Base-by-base conservation (phyloP, 169 alveolate genomes). In the Plasmodium vinckei region DNA sequence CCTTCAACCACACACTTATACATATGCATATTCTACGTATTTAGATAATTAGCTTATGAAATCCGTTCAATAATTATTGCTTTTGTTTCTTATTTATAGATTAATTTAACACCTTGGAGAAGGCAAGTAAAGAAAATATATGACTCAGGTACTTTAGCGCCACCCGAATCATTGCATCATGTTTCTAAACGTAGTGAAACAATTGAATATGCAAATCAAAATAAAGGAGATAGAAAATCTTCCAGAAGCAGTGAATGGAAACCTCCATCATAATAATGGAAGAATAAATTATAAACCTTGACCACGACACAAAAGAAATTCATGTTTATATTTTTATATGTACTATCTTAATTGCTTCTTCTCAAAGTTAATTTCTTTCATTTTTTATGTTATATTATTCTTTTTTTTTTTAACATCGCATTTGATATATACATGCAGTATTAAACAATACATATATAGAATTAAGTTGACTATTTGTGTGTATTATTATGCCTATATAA, bases 71-170 rank as follows among this genome's bases (percentile, higher is more conserved):
- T 15, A 15, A 27, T 10, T 63, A 13, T 63, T 25, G 12, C 21
- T 21, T 33, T 63, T 63, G 5, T 68, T 46, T 44, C 19, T 67
- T 46, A 17, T 67, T 5, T 19, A 44, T 56, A 94, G 96, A 89
- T 94, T 65, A 94, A 94, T 82, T 90, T 94, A 61, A 94, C 96
- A 27, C 96, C 96, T 27, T 94, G 96, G 96, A 82, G 96, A 87
- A 92, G 96, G 72, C 89, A 79, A 65, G 89, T 79, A 6, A 79
- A 79, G 53, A 79, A 65, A 79, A 79, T 79, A 51, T 79, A 79
- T 59, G 89, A 79, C 54, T 79, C 89, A 56, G 89, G 89, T n/a
- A 79, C 89, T 27, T 67, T 79, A 56, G 89, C 89, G n/a, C 89
- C 89, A 15, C 89, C 89, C 19, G 89, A 79, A 65, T 79, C 82